Evolutionary conservation across 352 stramenopile species (phyloP).

Genomic region (Phytophthora chlamydospora): DNA sequence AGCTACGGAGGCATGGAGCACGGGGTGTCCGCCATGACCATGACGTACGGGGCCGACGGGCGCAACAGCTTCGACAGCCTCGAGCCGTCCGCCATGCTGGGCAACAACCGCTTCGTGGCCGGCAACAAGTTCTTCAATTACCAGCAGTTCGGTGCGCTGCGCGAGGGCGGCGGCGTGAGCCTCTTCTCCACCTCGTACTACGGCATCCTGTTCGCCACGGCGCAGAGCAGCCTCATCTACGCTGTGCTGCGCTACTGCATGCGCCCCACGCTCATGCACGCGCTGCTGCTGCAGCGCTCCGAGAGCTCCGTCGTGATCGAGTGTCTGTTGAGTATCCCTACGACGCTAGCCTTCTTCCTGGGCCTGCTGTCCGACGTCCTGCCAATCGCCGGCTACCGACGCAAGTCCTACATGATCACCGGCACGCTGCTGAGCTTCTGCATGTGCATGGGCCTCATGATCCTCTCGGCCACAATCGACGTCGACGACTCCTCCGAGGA

Average conservation of each 20-base stretch:
- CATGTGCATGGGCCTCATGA: conserved; percentile 58
- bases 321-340: conserved; percentile 87
- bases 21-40: conserved; percentile 30
- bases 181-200: conserved; percentile 69
- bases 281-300: conserved; percentile 53
- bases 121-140: conserved; percentile 82
- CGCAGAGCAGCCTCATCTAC: conserved; percentile 63
- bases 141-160: conserved; percentile 71
- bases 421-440: conserved; percentile 65
- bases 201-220: conserved; percentile 61
- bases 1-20: conserved; percentile 38
- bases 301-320: conserved; percentile 67
- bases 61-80: conserved; percentile 38
- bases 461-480: conserved; percentile 53
- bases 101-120: conserved; percentile 58
- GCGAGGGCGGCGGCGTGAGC: conserved; percentile 59
- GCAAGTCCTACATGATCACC: conserved; percentile 92
- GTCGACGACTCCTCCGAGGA: conserved; percentile 35
- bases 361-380: conserved; percentile 88
- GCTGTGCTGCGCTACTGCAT: conserved; percentile 71
- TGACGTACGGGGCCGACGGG: conserved; percentile 31
- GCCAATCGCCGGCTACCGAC: conserved; percentile 84
- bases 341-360: conserved; percentile 86
- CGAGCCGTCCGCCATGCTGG: conserved; percentile 32
- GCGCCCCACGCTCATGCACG: conserved; percentile 73